Percentiles rank a stretch among this genome's conserved stretches.
These are phyloP conservation scores for Crithidia expoeki DNA, from an alignment of 208 protist species.

Conservation along the genomic window DNA sequence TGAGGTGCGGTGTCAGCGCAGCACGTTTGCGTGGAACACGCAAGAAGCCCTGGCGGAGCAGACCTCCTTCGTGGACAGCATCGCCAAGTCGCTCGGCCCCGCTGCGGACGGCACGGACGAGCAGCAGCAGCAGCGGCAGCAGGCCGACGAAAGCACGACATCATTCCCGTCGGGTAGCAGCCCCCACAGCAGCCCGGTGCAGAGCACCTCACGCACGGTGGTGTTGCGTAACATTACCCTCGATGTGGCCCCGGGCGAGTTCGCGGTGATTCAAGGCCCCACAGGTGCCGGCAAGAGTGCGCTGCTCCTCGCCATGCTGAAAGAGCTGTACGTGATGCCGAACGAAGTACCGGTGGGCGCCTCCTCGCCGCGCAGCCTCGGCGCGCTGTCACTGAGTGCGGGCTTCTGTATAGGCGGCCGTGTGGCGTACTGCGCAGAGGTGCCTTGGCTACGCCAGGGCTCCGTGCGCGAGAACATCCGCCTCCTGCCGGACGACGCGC, in stretches of 20 bases:
- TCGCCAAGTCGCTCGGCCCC: neutral
- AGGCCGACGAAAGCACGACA: neutral
- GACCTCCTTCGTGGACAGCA: conserved; percentile 4
- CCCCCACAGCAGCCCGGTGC: conserved; percentile 19
- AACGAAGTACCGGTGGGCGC: neutral
- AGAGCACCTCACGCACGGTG: conserved; percentile 18
- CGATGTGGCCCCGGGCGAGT: conserved; percentile 61
- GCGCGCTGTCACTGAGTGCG: neutral
- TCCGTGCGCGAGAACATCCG: conserved; percentile 96
- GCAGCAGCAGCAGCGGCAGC: neutral
- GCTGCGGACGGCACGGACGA: neutral
- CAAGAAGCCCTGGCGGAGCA: conserved; percentile 16
- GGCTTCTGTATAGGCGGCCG: conserved; percentile 66
- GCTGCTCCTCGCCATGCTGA: conserved; percentile 80
- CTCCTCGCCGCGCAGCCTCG: neutral
- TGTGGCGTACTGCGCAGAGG: conserved; percentile 85
- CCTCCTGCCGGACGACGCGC: conserved; percentile 44
- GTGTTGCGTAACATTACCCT: conserved; percentile 68
- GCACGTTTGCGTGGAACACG: conserved; percentile 35
- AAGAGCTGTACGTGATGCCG: conserved; percentile 60
- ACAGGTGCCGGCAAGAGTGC: conserved; percentile 86
- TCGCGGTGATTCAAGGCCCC: conserved; percentile 79
- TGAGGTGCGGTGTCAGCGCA: conserved; percentile 31
- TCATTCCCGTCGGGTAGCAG: neutral
- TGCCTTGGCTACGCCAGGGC: conserved; percentile 90